phyloP scores from a whole-genome alignment of 1,284 basidiomycete genomes.

The Ustilago hordei region DNA sequence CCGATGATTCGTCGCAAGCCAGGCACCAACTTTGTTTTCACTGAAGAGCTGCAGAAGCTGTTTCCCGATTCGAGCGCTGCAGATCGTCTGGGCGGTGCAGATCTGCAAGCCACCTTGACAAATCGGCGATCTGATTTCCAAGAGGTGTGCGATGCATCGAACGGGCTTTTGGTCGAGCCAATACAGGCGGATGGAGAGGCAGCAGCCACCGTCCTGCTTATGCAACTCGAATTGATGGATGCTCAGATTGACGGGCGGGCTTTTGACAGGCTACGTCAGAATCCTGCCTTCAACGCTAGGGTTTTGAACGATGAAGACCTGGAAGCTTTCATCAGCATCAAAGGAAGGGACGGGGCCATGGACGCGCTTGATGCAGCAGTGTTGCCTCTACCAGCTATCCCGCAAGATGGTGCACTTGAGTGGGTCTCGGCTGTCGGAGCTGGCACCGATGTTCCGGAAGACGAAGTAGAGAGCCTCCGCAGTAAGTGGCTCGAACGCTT shows the following conservation, averaged over 20 bases:
- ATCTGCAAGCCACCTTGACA: slow-evolving; percentile 26
- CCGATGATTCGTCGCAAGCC: slow-evolving; percentile 31
- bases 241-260: slow-evolving; percentile 25
- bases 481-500: slow-evolving; percentile 11
- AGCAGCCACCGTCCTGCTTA: slow-evolving; percentile 32
- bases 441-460: not conserved
- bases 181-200: slow-evolving; percentile 45
- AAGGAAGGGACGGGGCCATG: slow-evolving; percentile 1
- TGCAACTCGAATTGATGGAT: slow-evolving; percentile 20
- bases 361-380: slow-evolving; percentile 10
- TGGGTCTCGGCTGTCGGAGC: slow-evolving; percentile 10
- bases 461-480: not conserved
- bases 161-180: slow-evolving; percentile 29
- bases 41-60: slow-evolving; percentile 33
- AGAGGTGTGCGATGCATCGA: slow-evolving; percentile 10
- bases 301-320: slow-evolving; percentile 50
- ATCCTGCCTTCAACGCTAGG: slow-evolving; percentile 40
- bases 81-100: slow-evolving; percentile 10
- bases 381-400: slow-evolving; percentile 14
- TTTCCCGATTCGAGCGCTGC: slow-evolving; percentile 21
- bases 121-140: slow-evolving; percentile 18
- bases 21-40: slow-evolving; percentile 50
- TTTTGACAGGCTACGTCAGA: slow-evolving; percentile 31
- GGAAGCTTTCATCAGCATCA: slow-evolving; percentile 26
- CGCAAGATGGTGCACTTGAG: slow-evolving; percentile 21